Evolutionary conservation across 2,329 filamentous ascomycete species (phyloP).

Genomic region (Sporothrix sp.): DNA sequence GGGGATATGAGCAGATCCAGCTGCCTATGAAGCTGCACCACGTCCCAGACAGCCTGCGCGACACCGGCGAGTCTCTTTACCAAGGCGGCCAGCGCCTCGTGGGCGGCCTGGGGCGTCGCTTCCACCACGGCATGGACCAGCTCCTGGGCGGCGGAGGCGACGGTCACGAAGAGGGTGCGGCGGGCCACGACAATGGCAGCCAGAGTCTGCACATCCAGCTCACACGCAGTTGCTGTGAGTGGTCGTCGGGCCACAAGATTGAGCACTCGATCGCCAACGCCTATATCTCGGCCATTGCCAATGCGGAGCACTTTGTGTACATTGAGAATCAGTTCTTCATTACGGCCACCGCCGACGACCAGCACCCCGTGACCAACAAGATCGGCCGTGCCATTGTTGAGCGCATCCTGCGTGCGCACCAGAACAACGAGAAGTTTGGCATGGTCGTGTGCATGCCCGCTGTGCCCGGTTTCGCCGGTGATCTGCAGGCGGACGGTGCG

Average conservation of each 20-base stretch:
- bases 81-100: constrained; percentile 22
- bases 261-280: constrained; percentile 80
- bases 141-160: constrained; percentile 23
- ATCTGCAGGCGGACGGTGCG: constrained; percentile 61
- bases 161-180: neutral
- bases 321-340: constrained; percentile 89
- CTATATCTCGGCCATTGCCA: constrained; percentile 62
- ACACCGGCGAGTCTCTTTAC: constrained; percentile 15
- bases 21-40: constrained; percentile 21
- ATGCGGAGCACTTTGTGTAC: constrained; percentile 64
- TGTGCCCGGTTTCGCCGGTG: constrained; percentile 73
- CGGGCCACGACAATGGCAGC: constrained; percentile 12
- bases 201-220: constrained; percentile 38
- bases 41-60: constrained; percentile 16
- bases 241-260: constrained; percentile 42
- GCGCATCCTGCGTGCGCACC: constrained; percentile 61
- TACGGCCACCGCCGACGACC: constrained; percentile 61
- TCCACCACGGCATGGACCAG: constrained; percentile 31
- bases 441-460: constrained; percentile 71
- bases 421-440: constrained; percentile 57
- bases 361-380: constrained; percentile 65
- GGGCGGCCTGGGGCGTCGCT: constrained; percentile 24
- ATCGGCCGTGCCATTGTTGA: constrained; percentile 72
- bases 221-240: constrained; percentile 39
- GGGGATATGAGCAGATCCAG: constrained; percentile 36